A percentile compares a stretch with the other conserved stretches of the same genome.
These are phyloP conservation scores for Phytophthora constricta DNA, from an alignment of 352 stramenopile genomes.

Conservation along the genomic window DNA sequence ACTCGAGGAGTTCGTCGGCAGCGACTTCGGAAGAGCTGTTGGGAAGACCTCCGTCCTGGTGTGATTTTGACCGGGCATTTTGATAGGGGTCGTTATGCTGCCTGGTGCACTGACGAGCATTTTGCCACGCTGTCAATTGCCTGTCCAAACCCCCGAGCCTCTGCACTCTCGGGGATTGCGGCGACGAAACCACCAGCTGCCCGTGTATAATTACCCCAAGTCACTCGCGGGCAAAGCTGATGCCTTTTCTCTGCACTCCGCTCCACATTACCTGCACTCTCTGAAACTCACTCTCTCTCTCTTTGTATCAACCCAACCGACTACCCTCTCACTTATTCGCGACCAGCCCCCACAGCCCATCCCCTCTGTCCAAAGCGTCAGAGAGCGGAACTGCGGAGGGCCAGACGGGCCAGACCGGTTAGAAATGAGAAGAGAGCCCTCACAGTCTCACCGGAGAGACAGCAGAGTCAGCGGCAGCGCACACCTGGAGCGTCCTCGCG, in stretches of 20 bases:
- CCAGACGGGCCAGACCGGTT: conserved; percentile 20
- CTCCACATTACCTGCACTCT: neutral
- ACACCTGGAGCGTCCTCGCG: too few species aligned
- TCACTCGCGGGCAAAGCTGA: too few species aligned
- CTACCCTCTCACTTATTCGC: neutral
- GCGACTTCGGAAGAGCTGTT: conserved; percentile 29
- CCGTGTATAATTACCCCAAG: neutral
- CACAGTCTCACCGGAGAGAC: neutral
- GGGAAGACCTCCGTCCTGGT: conserved; percentile 17
- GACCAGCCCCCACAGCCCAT: too few species aligned
- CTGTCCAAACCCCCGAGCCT: conserved; percentile 25
- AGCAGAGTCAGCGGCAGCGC: neutral
- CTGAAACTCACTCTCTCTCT: conserved; percentile 3
- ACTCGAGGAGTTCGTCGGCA: conserved; percentile 17
- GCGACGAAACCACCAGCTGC: conserved; percentile 21
- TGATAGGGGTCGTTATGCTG: conserved; percentile 30
- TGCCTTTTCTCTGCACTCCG: too few species aligned
- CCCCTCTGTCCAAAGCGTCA: conserved; percentile 19
- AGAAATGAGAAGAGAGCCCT: conserved; percentile 16
- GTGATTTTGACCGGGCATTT: neutral
- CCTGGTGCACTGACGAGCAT: conserved; percentile 10
- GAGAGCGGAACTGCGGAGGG: conserved; percentile 29
- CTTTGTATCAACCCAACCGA: neutral
- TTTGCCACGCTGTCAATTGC: conserved; percentile 20
- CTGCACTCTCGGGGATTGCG: conserved; percentile 12